phyloP scores from a whole-genome alignment of 495 filamentous ascomycete genomes.

The Antarctomyces pellizariae region DNA sequence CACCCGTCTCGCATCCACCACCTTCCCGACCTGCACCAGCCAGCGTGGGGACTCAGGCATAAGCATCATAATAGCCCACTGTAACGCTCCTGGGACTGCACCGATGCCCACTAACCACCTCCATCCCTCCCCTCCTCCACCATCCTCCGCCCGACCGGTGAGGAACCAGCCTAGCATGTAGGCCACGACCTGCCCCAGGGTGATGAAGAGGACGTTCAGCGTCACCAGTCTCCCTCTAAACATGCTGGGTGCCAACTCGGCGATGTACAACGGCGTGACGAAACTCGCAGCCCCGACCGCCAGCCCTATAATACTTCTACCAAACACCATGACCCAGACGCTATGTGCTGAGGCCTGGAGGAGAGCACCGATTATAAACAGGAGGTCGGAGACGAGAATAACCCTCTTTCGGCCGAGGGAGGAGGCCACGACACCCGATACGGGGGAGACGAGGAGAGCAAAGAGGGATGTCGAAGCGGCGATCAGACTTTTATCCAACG shows the following conservation, averaged over 20 bases:
- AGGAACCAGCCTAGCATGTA: conserved; percentile 56
- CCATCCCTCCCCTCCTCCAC: conserved; percentile 36
- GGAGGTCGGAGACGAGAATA: conserved; percentile 51
- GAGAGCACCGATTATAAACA: conserved; percentile 56
- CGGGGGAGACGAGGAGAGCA: conserved; percentile 53
- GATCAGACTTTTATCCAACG: conserved; percentile 62
- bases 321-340: conserved; percentile 52
- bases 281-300: conserved; percentile 69
- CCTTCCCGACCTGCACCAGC: conserved; percentile 45
- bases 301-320: conserved; percentile 54
- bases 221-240: conserved; percentile 58
- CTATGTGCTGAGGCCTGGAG: conserved; percentile 39
- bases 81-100: conserved; percentile 48
- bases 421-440: conserved; percentile 57
- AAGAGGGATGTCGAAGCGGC: conserved; percentile 63
- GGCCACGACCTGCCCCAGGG: conserved; percentile 64
- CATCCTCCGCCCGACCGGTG: conserved; percentile 25
- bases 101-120: conserved; percentile 80
- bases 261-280: conserved; percentile 67
- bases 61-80: conserved; percentile 35
- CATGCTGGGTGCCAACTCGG: conserved; percentile 55
- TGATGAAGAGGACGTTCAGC: conserved; percentile 57
- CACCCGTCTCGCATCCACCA: conserved; percentile 32
- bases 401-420: conserved; percentile 47
- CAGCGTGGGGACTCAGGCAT: conserved; percentile 79